phyloP scores from a whole-genome alignment of 257 asterid species.

The Solanum chilense region DNA sequence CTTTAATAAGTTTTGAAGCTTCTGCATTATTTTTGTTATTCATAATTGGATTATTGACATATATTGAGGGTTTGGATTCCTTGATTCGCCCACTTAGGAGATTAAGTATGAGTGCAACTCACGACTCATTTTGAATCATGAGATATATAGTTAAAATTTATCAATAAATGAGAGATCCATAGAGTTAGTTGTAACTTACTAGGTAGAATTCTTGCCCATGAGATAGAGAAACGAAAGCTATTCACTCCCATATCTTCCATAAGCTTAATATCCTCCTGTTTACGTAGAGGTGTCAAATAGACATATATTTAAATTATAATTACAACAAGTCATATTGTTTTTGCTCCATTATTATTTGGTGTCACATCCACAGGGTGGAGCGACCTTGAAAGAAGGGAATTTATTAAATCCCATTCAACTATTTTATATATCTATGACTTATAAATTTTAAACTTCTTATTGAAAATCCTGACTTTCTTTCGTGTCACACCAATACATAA shows the following conservation, averaged over 20 bases:
- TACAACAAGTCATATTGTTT: background rate
- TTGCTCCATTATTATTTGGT: background rate
- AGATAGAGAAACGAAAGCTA: conserved; percentile 59
- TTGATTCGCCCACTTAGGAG: too few species aligned
- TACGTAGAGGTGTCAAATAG: background rate
- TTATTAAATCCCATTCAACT: too few species aligned
- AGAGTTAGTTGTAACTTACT: conserved; percentile 16
- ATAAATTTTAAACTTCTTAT: too few species aligned
- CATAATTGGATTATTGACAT: too few species aligned
- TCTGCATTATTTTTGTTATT: too few species aligned
- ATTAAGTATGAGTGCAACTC: too few species aligned
- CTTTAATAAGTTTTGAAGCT: too few species aligned
- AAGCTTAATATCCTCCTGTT: conserved; percentile 48
- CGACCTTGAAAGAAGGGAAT: fast-evolving
- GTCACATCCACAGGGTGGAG: background rate
- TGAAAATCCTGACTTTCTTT: fast-evolving
- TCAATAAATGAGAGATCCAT: background rate
- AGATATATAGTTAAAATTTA: background rate
- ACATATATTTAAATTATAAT: background rate
- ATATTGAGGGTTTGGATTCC: too few species aligned
- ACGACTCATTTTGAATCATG: too few species aligned
- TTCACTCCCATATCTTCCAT: conserved; percentile 49
- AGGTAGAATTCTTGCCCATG: conserved; percentile 72
- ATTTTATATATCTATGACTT: too few species aligned
- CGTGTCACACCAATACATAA: background rate